Conservation (phyloP, 2,329 filamentous ascomycete species). For the Cordyceps farinosa region DNA sequence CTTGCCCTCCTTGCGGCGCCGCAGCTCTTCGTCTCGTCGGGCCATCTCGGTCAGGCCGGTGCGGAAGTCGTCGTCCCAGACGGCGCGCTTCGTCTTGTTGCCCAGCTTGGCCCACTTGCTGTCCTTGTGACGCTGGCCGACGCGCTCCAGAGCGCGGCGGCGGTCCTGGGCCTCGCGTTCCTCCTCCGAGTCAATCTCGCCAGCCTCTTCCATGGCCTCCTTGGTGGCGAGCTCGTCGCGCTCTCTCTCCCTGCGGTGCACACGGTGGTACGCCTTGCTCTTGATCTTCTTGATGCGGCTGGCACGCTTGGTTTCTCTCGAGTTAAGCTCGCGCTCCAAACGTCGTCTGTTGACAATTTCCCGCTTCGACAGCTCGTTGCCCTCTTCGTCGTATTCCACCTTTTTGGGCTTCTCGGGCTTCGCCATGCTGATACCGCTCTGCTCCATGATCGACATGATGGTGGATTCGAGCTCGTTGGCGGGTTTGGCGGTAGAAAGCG, state of each 20-base stretch:
- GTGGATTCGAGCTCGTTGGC: slow-evolving; percentile 79
- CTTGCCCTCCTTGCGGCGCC: slow-evolving; percentile 73
- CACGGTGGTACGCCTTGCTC: slow-evolving; percentile 88
- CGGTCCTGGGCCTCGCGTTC: slow-evolving; percentile 66
- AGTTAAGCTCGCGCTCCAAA: slow-evolving; percentile 77
- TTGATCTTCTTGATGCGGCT: slow-evolving; percentile 99
- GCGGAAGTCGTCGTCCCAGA: slow-evolving; percentile 86
- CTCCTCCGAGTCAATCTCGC: slow-evolving; percentile 61
- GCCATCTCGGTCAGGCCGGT: slow-evolving; percentile 77
- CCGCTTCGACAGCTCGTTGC: slow-evolving; percentile 67
- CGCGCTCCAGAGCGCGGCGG: slow-evolving; percentile 74
- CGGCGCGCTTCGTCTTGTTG: slow-evolving; percentile 72
- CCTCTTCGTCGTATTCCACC: slow-evolving; percentile 64
- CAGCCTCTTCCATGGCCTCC: slow-evolving; percentile 53
- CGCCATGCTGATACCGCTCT: slow-evolving; percentile 69
- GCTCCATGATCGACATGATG: slow-evolving; percentile 83
- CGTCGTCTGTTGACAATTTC: slow-evolving; percentile 72
- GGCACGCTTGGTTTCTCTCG: slow-evolving; percentile 80
- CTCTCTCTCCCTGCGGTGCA: slow-evolving; percentile 73
- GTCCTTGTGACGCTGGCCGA: slow-evolving; percentile 79
- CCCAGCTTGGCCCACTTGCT: slow-evolving; percentile 90
- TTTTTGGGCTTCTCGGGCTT: slow-evolving; percentile 47
- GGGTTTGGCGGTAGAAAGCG: slow-evolving; percentile 60
- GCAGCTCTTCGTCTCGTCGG: slow-evolving; percentile 75
- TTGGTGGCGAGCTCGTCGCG: slow-evolving; percentile 51